Conservation (phyloP, 192 early-diverging fungal species). For the Podila minutissima region DNA sequence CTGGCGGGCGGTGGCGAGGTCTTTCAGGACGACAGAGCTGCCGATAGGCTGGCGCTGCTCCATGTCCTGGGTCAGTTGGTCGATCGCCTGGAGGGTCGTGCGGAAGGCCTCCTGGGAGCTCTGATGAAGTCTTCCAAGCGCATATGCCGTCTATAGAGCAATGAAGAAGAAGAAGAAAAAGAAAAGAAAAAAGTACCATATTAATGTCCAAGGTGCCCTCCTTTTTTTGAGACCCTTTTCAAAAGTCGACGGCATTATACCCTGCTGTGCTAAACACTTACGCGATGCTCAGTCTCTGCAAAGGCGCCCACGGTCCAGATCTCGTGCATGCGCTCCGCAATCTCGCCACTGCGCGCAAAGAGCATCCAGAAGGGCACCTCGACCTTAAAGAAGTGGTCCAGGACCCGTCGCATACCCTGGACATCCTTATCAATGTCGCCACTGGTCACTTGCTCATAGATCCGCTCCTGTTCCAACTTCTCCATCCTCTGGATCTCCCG, state of each 20-base stretch:
- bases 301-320: constrained; percentile 40
- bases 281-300: constrained; percentile 46
- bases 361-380: constrained; percentile 49
- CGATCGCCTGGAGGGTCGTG: constrained; percentile 28
- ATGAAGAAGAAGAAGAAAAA: no score
- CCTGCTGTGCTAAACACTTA: neutral
- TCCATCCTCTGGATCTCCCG: constrained; percentile 45
- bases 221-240: no score
- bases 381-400: constrained; percentile 42
- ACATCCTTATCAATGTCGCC: constrained; percentile 47
- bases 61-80: constrained; percentile 9
- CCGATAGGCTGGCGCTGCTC: constrained; percentile 33
- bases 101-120: constrained; percentile 45
- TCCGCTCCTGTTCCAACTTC: constrained; percentile 21
- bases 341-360: constrained; percentile 42
- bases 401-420: constrained; percentile 18
- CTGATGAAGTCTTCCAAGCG: constrained; percentile 37
- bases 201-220: neutral
- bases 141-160: constrained; percentile 37
- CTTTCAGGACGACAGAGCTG: constrained; percentile 24
- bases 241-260: no score
- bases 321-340: constrained; percentile 47
- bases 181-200: neutral
- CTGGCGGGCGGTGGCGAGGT: constrained; percentile 25
- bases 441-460: constrained; percentile 29